A percentile compares a stretch with the other conserved stretches of the same genome.
These are phyloP conservation scores for Coniella vitis DNA, from an alignment of 2,329 filamentous ascomycete species.

Conservation along the genomic window DNA sequence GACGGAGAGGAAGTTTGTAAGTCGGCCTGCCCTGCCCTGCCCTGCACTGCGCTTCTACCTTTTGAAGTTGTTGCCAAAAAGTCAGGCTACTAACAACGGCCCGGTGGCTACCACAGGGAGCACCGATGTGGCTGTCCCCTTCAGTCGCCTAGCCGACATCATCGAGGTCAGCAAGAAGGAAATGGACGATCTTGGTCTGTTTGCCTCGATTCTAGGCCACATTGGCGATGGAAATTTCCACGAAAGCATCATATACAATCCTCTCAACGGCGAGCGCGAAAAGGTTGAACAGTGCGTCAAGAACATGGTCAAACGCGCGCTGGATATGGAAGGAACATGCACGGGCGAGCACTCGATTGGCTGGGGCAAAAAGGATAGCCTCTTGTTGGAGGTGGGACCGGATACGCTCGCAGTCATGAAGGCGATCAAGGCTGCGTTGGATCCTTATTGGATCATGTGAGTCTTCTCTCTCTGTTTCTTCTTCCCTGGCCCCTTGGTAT, in stretches of 20 bases:
- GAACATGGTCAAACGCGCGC: slow-evolving; percentile 82
- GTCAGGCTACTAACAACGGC: slow-evolving; percentile 6
- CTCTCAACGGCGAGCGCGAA: slow-evolving; percentile 55
- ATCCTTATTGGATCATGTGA: slow-evolving; percentile 75
- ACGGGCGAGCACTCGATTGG: slow-evolving; percentile 85
- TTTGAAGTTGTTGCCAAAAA: slow-evolving; percentile 13
- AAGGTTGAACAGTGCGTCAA: slow-evolving; percentile 78
- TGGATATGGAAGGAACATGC: slow-evolving; percentile 92
- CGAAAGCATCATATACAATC: slow-evolving; percentile 83
- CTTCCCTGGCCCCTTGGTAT: too few relatives aligned
- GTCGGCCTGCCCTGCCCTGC: slow-evolving; percentile 31
- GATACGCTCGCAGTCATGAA: slow-evolving; percentile 82
- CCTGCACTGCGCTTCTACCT: slow-evolving; percentile 46
- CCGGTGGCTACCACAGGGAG: slow-evolving; percentile 45
- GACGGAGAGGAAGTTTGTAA: slow-evolving; percentile 62
- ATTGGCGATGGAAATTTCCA: slow-evolving; percentile 95
- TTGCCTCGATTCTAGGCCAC: slow-evolving; percentile 82
- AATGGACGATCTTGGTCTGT: slow-evolving; percentile 77
- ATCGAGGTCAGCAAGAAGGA: slow-evolving; percentile 82
- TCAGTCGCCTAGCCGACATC: slow-evolving; percentile 67
- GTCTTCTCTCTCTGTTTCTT: slow-evolving; percentile 4
- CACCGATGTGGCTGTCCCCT: slow-evolving; percentile 78
- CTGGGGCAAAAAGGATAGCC: slow-evolving; percentile 75
- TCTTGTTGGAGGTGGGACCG: slow-evolving; percentile 71
- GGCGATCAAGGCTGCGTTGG: slow-evolving; percentile 72